Evolutionary conservation across 1,139 yeast genomes (phyloP).

Genomic region (Lodderomyces parapsilosis): DNA sequence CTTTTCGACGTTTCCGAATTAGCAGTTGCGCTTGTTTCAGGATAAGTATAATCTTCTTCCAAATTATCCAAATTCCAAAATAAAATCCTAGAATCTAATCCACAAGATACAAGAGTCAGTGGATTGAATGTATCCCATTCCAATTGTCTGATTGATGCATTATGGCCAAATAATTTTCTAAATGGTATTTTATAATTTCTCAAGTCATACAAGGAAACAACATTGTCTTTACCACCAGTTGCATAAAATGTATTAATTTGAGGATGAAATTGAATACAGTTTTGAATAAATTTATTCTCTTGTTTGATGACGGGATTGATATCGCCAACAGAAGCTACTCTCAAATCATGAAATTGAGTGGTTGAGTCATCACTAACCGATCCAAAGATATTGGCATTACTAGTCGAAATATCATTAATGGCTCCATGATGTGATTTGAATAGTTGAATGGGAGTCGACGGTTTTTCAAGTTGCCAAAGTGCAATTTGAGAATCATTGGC

Average conservation of each 20-base stretch:
- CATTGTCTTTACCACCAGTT: constrained; percentile 55
- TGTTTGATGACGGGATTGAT: constrained; percentile 42
- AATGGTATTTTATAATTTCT: constrained; percentile 48
- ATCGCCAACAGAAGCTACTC: constrained; percentile 28
- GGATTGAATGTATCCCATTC: constrained; percentile 42
- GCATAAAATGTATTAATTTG: constrained; percentile 43
- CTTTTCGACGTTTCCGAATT: constrained; percentile 14
- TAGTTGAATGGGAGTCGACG: constrained; percentile 42
- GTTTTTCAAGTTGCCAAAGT: constrained; percentile 59
- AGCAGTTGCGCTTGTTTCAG: constrained; percentile 19
- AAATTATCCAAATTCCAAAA: constrained; percentile 51
- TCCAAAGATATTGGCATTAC: constrained; percentile 52
- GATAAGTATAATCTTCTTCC: constrained; percentile 44
- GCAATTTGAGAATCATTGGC: constrained; percentile 68
- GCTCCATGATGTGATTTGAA: constrained; percentile 50
- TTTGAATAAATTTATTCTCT: constrained; percentile 45
- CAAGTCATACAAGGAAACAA: constrained; percentile 50
- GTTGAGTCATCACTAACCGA: constrained; percentile 73
- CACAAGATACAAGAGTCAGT: constrained; percentile 42
- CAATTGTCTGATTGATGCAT: constrained; percentile 38
- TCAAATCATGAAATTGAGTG: constrained; percentile 65
- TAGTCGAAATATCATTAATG: constrained; percentile 60
- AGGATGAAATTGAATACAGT: constrained; percentile 51
- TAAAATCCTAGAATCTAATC: constrained; percentile 49
- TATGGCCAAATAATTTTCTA: constrained; percentile 52